Percentiles rank a stretch among this genome's conserved stretches.
Conservation (phyloP, 345 rosid genomes). For the Clarkia xantiana region DNA sequence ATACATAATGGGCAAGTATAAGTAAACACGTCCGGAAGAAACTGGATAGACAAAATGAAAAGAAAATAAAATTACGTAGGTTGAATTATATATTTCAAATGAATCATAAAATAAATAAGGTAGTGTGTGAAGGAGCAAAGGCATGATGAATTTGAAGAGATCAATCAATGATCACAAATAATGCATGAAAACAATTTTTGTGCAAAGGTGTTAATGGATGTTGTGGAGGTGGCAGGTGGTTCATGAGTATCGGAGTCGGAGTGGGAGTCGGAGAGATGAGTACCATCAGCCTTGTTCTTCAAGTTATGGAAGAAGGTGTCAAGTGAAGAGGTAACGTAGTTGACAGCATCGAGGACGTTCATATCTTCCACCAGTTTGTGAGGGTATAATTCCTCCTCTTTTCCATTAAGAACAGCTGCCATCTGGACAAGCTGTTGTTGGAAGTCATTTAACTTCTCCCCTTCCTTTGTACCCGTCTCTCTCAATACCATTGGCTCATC, state of each 20-base stretch:
- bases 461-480: slow-evolving; percentile 25
- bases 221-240: not conserved
- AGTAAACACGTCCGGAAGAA: too few relatives aligned
- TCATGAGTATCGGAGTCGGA: too few relatives aligned
- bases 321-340: slow-evolving; percentile 34
- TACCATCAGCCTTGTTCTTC: slow-evolving; percentile 30
- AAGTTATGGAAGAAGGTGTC: slow-evolving; percentile 27
- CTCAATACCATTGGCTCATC: slow-evolving; percentile 32
- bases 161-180: slow-evolving; percentile 24
- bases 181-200: slow-evolving; percentile 29
- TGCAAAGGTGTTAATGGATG: slow-evolving; percentile 9
- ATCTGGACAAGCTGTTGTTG: slow-evolving; percentile 52
- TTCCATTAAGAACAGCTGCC: slow-evolving; percentile 38
- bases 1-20: too few relatives aligned
- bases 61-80: too few relatives aligned
- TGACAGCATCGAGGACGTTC: slow-evolving; percentile 37
- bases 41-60: too few relatives aligned
- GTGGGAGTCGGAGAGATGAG: slow-evolving; percentile 15
- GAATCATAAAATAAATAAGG: too few relatives aligned
- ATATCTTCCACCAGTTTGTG: slow-evolving; percentile 40
- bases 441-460: slow-evolving; percentile 40
- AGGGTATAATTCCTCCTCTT: slow-evolving; percentile 31
- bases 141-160: too few relatives aligned
- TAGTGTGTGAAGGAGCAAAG: too few relatives aligned
- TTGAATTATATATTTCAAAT: too few relatives aligned